These are phyloP conservation scores for Debaryomyces prosopidis DNA, from an alignment of 805 yeast species.

Conservation along the genomic window DNA sequence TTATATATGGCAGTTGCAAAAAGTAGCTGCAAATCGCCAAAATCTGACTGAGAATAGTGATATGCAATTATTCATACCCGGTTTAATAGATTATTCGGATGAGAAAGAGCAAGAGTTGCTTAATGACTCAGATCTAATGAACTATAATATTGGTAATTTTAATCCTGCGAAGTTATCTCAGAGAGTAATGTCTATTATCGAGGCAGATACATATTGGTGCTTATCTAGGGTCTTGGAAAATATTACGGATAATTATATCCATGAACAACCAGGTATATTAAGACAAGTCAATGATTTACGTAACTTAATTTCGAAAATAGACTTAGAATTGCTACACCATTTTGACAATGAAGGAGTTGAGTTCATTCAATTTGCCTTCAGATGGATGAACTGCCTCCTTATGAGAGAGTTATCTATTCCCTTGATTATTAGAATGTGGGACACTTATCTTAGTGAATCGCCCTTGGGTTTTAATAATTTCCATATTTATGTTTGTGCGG, in stretches of 20 bases:
- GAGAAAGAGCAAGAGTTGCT: conserved; percentile 20
- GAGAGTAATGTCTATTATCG: conserved; percentile 66
- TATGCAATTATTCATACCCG: conserved; percentile 37
- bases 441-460: conserved; percentile 79
- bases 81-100: conserved; percentile 29
- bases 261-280: conserved; percentile 96
- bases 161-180: conserved; percentile 64
- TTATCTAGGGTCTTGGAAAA: conserved; percentile 87
- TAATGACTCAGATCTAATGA: conserved; percentile 23
- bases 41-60: conserved; percentile 14
- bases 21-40: conserved; percentile 5
- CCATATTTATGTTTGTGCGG: conserved; percentile 97
- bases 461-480: conserved; percentile 84
- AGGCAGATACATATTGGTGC: conserved; percentile 98
- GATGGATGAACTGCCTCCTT: conserved; percentile 98
- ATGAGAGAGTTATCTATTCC: conserved; percentile 88
- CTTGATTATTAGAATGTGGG: conserved; percentile 95
- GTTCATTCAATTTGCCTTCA: conserved; percentile 90
- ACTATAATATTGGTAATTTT: conserved; percentile 48
- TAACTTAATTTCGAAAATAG: conserved; percentile 78
- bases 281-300: conserved; percentile 84
- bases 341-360: conserved; percentile 82
- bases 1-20: conserved; percentile 51
- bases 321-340: conserved; percentile 69
- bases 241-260: conserved; percentile 94